Evolutionary conservation across 2,329 filamentous ascomycete species (phyloP).

Genomic region (Aspergillus piperis): DNA sequence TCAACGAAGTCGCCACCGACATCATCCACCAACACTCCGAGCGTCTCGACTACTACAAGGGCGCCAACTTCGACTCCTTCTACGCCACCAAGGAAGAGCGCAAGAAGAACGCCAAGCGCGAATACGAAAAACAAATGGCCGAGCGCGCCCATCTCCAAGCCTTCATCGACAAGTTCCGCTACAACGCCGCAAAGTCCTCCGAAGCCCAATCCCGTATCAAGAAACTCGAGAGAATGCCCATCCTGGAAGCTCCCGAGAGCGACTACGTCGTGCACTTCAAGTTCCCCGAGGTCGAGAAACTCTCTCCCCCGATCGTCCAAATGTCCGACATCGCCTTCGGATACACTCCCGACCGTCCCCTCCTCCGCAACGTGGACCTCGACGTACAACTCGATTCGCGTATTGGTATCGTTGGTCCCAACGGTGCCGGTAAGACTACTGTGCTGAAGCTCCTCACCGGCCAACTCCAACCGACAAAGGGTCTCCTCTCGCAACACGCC

Average conservation of each 20-base stretch:
- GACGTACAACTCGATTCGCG: slow-evolving; percentile 97
- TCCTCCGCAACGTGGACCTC: slow-evolving; percentile 84
- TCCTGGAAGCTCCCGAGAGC: slow-evolving; percentile 83
- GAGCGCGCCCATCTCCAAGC: slow-evolving; percentile 90
- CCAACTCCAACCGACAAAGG: slow-evolving; percentile 72
- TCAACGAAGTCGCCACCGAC: slow-evolving; percentile 97
- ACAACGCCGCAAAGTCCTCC: slow-evolving; percentile 97
- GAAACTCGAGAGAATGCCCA: slow-evolving; percentile 95
- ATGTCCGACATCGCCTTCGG: slow-evolving; percentile 93
- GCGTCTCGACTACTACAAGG: slow-evolving; percentile 96
- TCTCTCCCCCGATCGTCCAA: slow-evolving; percentile 96
- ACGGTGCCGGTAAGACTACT: slow-evolving; percentile 97
- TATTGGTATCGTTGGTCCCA: slow-evolving; percentile 98
- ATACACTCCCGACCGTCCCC: slow-evolving; percentile 74
- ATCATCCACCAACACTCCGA: slow-evolving; percentile 99
- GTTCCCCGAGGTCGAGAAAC: slow-evolving; percentile 96
- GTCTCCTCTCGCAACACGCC: slow-evolving; percentile 84
- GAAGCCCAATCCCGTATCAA: slow-evolving; percentile 99
- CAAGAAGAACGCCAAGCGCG: slow-evolving; percentile 91
- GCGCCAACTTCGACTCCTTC: slow-evolving; percentile 74
- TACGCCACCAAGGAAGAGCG: slow-evolving; percentile 97
- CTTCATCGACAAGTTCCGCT: slow-evolving; percentile 99
- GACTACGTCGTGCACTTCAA: slow-evolving; percentile 97
- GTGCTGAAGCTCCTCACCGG: slow-evolving; percentile 97
- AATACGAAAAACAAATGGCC: slow-evolving; percentile 98